Conservation (phyloP, 345 rosid genomes). For the Gossypium bickii region DNA sequence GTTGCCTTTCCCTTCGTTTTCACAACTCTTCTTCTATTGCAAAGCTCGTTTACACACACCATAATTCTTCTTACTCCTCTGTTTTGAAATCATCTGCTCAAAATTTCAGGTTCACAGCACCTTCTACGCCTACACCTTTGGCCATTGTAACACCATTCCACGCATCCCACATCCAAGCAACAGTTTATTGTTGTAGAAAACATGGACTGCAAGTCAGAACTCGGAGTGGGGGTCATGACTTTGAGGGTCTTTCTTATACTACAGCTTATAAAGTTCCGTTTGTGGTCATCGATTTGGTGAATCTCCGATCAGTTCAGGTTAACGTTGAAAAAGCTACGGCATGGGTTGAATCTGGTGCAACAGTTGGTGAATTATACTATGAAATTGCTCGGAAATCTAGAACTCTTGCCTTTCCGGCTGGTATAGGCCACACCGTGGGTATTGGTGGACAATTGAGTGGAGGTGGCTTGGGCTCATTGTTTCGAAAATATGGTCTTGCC, state of each 20-base stretch:
- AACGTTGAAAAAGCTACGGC: neutral
- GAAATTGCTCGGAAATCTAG: neutral
- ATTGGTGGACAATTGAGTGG: neutral
- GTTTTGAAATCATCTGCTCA: constrained; percentile 41
- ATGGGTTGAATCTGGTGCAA: constrained; percentile 6
- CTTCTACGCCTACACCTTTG: constrained; percentile 43
- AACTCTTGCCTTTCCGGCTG: neutral
- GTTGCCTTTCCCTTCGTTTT: constrained; percentile 33
- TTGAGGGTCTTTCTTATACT: neutral
- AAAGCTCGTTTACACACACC: constrained; percentile 24
- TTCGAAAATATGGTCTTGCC: neutral
- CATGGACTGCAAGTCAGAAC: neutral
- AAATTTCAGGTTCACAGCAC: constrained; percentile 39
- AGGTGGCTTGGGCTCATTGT: neutral
- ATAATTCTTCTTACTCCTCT: constrained; percentile 32
- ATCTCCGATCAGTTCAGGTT: neutral
- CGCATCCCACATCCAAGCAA: constrained; percentile 18
- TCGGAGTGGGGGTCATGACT: constrained; percentile 4
- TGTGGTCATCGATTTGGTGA: neutral
- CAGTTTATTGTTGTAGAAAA: constrained; percentile 26
- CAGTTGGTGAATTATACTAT: neutral
- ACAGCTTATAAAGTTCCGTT: neutral
- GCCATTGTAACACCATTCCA: neutral
- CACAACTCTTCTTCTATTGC: constrained; percentile 21
- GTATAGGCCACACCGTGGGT: neutral